A percentile compares a stretch with the other conserved stretches of the same genome.
These are phyloP conservation scores for Komagataella mondaviorum DNA, from an alignment of 805 yeast species.

Conservation along the genomic window DNA sequence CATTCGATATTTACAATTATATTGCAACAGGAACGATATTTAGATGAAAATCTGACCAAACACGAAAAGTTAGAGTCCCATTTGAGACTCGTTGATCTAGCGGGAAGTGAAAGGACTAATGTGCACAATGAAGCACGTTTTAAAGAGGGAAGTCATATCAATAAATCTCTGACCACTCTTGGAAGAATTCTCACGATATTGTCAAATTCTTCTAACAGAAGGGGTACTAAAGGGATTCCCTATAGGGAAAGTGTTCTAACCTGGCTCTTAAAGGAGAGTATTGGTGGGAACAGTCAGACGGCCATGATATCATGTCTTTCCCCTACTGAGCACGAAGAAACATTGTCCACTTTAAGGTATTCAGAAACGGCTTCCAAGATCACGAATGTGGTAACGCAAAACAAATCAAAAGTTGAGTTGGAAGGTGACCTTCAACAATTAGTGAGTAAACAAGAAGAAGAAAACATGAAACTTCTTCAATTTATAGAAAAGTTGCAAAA, in stretches of 20 bases:
- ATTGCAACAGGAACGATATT: slow-evolving; percentile 40
- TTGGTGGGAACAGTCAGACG: slow-evolving; percentile 75
- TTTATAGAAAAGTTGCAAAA: neutral
- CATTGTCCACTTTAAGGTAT: slow-evolving; percentile 61
- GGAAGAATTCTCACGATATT: slow-evolving; percentile 53
- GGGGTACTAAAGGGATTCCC: slow-evolving; percentile 29
- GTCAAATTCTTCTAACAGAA: slow-evolving; percentile 20
- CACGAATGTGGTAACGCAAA: slow-evolving; percentile 43
- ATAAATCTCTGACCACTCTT: slow-evolving; percentile 63
- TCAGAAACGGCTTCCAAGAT: slow-evolving; percentile 68
- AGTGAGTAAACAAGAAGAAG: neutral
- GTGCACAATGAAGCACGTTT: slow-evolving; percentile 49
- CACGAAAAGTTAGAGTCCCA: slow-evolving; percentile 35
- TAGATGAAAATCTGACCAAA: slow-evolving; percentile 24
- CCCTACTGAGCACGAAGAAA: slow-evolving; percentile 68
- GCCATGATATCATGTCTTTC: slow-evolving; percentile 84
- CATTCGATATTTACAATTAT: slow-evolving; percentile 65
- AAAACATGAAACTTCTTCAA: neutral
- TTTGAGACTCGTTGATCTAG: slow-evolving; percentile 63
- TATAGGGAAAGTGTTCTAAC: slow-evolving; percentile 68
- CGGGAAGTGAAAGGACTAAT: slow-evolving; percentile 61
- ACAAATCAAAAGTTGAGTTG: slow-evolving; percentile 8
- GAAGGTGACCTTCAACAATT: neutral
- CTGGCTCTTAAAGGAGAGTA: slow-evolving; percentile 58
- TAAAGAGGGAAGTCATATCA: slow-evolving; percentile 67